These are phyloP conservation scores for Termitomyces eurrhizus DNA, from an alignment of 768 basidiomycete species.

Conservation along the genomic window DNA sequence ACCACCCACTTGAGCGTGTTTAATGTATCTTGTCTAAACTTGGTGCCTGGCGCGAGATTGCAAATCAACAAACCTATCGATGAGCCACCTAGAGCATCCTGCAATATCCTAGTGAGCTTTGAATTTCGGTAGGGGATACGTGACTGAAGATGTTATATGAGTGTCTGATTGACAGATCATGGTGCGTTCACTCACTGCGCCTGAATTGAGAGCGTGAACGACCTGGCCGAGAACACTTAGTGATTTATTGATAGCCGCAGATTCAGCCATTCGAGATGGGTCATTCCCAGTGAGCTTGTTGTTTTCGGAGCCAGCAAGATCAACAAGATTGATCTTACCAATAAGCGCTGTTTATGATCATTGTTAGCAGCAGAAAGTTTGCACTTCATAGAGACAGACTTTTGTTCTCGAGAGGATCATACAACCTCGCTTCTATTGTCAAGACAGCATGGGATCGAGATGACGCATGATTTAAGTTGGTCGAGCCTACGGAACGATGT, in stretches of 20 bases:
- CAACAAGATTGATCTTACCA: constrained; percentile 83
- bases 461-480: constrained; percentile 78
- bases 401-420: constrained; percentile 47
- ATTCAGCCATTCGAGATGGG: constrained; percentile 82
- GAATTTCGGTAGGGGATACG: constrained; percentile 90
- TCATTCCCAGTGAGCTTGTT: constrained; percentile 91
- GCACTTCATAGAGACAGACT: constrained; percentile 33
- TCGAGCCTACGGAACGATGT: constrained; percentile 81
- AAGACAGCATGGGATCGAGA: constrained; percentile 89
- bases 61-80: constrained; percentile 81
- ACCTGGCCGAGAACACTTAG: constrained; percentile 85
- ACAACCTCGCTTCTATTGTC: constrained; percentile 63
- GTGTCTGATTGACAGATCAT: background rate
- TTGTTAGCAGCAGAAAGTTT: constrained; percentile 4
- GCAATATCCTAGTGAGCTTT: constrained; percentile 82
- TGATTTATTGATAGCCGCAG: constrained; percentile 86
- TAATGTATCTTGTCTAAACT: constrained; percentile 82
- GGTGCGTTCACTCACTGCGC: constrained; percentile 43
- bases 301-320: constrained; percentile 89
- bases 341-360: constrained; percentile 43
- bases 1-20: constrained; percentile 81
- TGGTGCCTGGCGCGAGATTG: constrained; percentile 79
- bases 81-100: constrained; percentile 85
- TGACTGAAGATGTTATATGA: constrained; percentile 33
- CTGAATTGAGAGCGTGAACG: constrained; percentile 77